Conservation (phyloP, 108 stramenopile species). For the Chaetoceros tenuissimus region DNA sequence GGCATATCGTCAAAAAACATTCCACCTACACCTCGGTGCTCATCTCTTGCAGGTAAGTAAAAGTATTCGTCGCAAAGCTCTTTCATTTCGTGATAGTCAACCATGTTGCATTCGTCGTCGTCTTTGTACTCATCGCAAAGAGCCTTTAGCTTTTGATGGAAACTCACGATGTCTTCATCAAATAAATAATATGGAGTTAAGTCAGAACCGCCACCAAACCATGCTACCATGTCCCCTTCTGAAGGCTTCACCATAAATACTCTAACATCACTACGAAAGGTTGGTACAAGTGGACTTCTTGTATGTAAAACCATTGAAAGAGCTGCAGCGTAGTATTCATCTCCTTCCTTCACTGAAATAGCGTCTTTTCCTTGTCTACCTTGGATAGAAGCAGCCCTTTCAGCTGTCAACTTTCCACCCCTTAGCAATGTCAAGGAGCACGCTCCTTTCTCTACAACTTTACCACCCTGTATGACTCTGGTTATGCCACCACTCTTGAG, state of each 20-base stretch:
- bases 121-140: conserved; percentile 49
- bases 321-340: conserved; percentile 82
- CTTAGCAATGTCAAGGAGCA: conserved; percentile 79
- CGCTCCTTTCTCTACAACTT: conserved; percentile 89
- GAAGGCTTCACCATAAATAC: conserved; percentile 54
- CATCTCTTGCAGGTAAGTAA: conserved; percentile 81
- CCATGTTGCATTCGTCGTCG: conserved; percentile 22
- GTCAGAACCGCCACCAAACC: conserved; percentile 85
- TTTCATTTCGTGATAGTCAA: conserved; percentile 61
- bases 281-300: conserved; percentile 61
- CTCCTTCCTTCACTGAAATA: conserved; percentile 46
- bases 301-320: conserved; percentile 85
- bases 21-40: conserved; percentile 92
- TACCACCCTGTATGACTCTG: conserved; percentile 80
- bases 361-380: conserved; percentile 30
- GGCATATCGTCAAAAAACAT: conserved; percentile 93
- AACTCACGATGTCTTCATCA: conserved; percentile 72
- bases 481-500: conserved; percentile 61
- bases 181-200: conserved; percentile 89
- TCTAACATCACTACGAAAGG: conserved; percentile 88
- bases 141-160: conserved; percentile 52
- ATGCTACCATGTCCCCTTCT: conserved; percentile 16
- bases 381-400: conserved; percentile 71
- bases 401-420: conserved; percentile 48
- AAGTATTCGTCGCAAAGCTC: conserved; percentile 87